Base-by-base conservation (phyloP, 2,329 filamentous ascomycete species). In the Drechmeria coniospora region DNA sequence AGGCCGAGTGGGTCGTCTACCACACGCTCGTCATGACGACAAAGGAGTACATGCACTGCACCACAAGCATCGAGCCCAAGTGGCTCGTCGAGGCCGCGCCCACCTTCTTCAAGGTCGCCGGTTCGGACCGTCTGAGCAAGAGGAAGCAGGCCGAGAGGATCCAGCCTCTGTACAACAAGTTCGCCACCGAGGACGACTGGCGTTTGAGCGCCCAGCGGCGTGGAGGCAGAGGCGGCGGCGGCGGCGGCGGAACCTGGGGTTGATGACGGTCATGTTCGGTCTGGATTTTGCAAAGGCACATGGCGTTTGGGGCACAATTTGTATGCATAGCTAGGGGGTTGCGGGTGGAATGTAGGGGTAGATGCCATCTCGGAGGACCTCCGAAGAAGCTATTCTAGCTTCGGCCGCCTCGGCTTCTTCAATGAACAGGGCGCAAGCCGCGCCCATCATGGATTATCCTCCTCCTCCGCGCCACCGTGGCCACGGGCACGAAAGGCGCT, bases 1-100 rank as follows among this genome's bases (percentile, higher is more conserved):
- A 87, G 34, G 79, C 86, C 1, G 90, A 98, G 55, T 92, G 92
- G 65, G 90, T 95, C 19, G 81, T 98, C 30, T 98, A 93, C 50
- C 78, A 94, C 46, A 77, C 74, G 29, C 63, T 98, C 13, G 82
- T 95, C 6, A 66, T 95, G 42, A 98, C 90, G 15, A 92, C 80
- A 15, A 87, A 92, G 58, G 90, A 98, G 57, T 98, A 95, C 54
- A 95, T 98, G 90, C 86, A 93, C 46, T 81, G 73, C 48, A 90
- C 84, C 10, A 93, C 83, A 4, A 70, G 71, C 4, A 95, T 98
- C 44, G 90, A 98, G 56, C 87, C 90, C 7, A 93, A 92, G 46
- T 79, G 74, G 74, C 68, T 98, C 14, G 84, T 95, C 1, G 86
- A 94, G 44, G 87, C 86, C 9, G 90, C 92, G n/a, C 90, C 92